A percentile compares a stretch with the other conserved stretches of the same genome.
phyloP scores from a whole-genome alignment of 345 rosid genomes.

The Xanthoceras sorbifolium region DNA sequence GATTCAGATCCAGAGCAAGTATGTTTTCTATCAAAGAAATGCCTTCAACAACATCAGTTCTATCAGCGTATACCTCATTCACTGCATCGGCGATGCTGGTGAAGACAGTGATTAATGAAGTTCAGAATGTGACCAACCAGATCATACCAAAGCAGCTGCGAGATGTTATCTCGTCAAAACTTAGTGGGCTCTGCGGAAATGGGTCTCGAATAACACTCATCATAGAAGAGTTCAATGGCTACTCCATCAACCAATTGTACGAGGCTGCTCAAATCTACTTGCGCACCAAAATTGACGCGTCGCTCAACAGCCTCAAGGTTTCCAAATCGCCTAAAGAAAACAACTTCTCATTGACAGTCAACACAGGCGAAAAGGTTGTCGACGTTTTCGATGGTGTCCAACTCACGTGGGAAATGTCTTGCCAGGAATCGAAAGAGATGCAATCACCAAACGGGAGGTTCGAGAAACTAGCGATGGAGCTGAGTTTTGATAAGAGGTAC shows the following conservation, averaged over 20 bases:
- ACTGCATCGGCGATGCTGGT: slow-evolving; percentile 27
- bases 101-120: slow-evolving; percentile 13
- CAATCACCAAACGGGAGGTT: background rate
- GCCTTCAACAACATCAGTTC: slow-evolving; percentile 26
- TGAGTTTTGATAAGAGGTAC: slow-evolving; percentile 23
- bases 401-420: slow-evolving; percentile 23
- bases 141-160: slow-evolving; percentile 20
- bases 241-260: slow-evolving; percentile 8
- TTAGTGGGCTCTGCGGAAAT: slow-evolving; percentile 4
- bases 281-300: slow-evolving; percentile 21
- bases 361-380: slow-evolving; percentile 20
- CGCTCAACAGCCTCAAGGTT: slow-evolving; percentile 14
- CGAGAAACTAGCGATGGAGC: slow-evolving; percentile 2
- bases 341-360: slow-evolving; percentile 11
- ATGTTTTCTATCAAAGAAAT: slow-evolving; percentile 24
- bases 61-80: slow-evolving; percentile 20
- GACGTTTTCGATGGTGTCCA: slow-evolving; percentile 29
- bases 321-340: slow-evolving; percentile 13
- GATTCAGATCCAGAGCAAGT: background rate
- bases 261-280: slow-evolving; percentile 25
- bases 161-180: slow-evolving; percentile 1
- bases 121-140: slow-evolving; percentile 14
- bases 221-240: slow-evolving; percentile 13
- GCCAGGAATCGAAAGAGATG: slow-evolving; percentile 9
- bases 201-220: slow-evolving; percentile 4